Conservation (phyloP, 176 grass and related monocot genomes). For the Eragrostis nindensis region DNA sequence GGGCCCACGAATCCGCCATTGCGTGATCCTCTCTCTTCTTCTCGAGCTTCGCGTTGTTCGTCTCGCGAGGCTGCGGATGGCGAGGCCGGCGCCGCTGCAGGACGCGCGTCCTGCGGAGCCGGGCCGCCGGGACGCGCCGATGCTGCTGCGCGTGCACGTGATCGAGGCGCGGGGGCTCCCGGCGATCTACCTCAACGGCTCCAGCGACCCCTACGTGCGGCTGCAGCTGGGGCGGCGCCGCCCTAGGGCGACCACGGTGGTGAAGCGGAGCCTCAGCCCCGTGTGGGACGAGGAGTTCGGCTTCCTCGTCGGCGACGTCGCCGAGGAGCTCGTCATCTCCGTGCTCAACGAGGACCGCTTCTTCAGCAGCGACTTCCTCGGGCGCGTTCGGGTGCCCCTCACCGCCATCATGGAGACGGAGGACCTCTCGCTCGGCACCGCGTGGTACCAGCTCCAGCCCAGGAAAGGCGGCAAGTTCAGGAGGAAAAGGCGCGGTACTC, state of each 20-base stretch:
- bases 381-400: conserved; percentile 64
- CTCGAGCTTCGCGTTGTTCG: conserved; percentile 9
- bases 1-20: conserved; percentile 29
- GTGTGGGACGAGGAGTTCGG: conserved; percentile 85
- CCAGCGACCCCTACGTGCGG: conserved; percentile 76
- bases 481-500: conserved; percentile 72
- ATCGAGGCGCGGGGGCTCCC: conserved; percentile 77
- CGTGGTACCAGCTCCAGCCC: conserved; percentile 80
- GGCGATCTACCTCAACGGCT: conserved; percentile 62
- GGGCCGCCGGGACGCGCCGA: conserved; percentile 38
- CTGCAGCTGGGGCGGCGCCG: conserved; percentile 70
- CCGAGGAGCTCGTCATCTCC: conserved; percentile 72
- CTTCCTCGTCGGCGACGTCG: conserved; percentile 68
- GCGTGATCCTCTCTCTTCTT: neutral
- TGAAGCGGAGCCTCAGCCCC: conserved; percentile 77
- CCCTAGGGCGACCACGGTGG: conserved; percentile 66
- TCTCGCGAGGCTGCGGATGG: neutral
- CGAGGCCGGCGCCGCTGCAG: neutral
- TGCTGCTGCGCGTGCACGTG: conserved; percentile 89
- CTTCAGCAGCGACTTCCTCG: conserved; percentile 70
- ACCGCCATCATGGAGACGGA: conserved; percentile 60
- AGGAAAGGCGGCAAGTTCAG: conserved; percentile 71
- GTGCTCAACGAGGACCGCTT: conserved; percentile 75
- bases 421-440: conserved; percentile 61
- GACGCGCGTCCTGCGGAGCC: conserved; percentile 20